Base-by-base conservation (phyloP, 257 asterid species). In the Thymus mandschuricus region DNA sequence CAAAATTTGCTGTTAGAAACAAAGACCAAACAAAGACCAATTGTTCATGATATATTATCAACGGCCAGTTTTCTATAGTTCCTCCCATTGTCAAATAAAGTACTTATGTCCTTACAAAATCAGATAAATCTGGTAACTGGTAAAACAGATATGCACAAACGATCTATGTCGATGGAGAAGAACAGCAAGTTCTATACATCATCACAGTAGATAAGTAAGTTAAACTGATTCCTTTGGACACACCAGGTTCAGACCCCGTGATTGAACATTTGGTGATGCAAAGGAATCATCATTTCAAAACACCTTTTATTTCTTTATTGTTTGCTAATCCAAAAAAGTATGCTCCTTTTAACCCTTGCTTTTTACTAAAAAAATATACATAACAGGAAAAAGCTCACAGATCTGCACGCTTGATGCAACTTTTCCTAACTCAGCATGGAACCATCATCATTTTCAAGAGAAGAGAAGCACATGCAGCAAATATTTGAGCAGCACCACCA, bases 391-490 rank as follows among this genome's bases (percentile, higher is more conserved):
- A 56, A 33, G 68, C 60, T 34, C 56, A 34, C 8, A 71, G 57
- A 45, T 69, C 40, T 73, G 79, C 76, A 81, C 59, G 76, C 83
- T 46, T 54, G 69, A 59, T 61, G 64, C 73, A 81, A 49, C 64
- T 64, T 66, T 74, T 68, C 78, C 75, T 80, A 59, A 33, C 66
- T 45, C 71, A 70, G 81, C 83, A 78, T 79, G 86, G 69, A 74
- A 31, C 71, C 70, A 75, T 74, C 81, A 85, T 82, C 84, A 82
- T 83, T 72, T 78, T 66, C 33, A 68, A 70, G 66, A 66, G 52
- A 49, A 70, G 68, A 33, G 34, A 46, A 73, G 40, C 80, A 81
- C 80, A 84, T 72, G 78, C 84, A 59, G 64, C 66, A 66, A 51
- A 57, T 48, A 72, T 71, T 71, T 70, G 46, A 51, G 15, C 40